Evolutionary conservation across 2,329 filamentous ascomycete species (phyloP).

Genomic region (Colletotrichum agaves): DNA sequence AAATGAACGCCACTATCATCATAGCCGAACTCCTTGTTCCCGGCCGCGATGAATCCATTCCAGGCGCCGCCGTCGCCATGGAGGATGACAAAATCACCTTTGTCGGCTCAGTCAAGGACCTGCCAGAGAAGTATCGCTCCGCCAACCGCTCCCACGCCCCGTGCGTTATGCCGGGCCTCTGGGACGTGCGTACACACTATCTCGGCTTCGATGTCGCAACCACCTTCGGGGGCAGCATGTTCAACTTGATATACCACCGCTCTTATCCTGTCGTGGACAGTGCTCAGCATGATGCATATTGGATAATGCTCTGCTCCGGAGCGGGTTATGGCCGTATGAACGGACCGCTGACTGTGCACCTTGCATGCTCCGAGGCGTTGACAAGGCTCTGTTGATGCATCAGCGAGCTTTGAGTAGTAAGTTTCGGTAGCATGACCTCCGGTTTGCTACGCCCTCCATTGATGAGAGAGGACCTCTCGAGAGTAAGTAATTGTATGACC

Average conservation of each 20-base stretch:
- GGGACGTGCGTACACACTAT: slow-evolving; percentile 64
- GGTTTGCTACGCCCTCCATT: background rate
- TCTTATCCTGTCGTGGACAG: too few species aligned
- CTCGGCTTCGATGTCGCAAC: slow-evolving; percentile 46
- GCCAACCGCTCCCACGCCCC: slow-evolving; percentile 49
- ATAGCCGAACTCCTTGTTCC: slow-evolving; percentile 56
- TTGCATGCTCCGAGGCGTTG: background rate
- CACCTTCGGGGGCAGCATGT: slow-evolving; percentile 35
- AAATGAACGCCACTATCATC: slow-evolving; percentile 36
- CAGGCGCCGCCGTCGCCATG: slow-evolving; percentile 52
- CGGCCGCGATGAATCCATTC: slow-evolving; percentile 55
- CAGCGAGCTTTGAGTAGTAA: background rate
- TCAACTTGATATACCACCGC: slow-evolving; percentile 14
- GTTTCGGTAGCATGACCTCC: background rate
- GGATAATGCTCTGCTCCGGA: background rate
- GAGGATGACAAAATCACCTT: slow-evolving; percentile 52
- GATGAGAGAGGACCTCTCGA: background rate
- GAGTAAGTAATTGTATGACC: background rate
- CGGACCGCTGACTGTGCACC: slow-evolving; percentile 21
- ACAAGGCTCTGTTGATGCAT: slow-evolving; percentile 6
- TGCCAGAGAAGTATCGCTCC: slow-evolving; percentile 47
- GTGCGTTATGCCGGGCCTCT: slow-evolving; percentile 62
- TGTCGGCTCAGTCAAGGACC: slow-evolving; percentile 46
- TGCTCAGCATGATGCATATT: too few species aligned
- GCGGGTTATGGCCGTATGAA: background rate